Conservation (phyloP, 179 eudicot species). For the Silene coronaria region DNA sequence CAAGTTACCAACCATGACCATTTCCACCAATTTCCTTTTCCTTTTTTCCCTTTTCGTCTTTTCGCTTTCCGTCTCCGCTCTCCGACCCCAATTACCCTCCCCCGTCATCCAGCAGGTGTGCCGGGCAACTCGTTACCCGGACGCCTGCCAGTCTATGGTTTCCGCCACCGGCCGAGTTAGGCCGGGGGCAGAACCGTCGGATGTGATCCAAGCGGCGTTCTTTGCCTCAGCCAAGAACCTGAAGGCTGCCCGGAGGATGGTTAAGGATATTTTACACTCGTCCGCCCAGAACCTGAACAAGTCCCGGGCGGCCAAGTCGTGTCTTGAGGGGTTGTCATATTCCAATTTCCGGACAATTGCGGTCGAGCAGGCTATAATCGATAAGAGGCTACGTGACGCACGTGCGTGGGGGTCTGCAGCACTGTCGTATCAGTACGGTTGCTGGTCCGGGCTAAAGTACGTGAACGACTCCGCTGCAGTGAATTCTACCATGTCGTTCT, state of each 20-base stretch:
- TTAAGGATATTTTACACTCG: constrained; percentile 34
- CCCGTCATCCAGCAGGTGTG: constrained; percentile 45
- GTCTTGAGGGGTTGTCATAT: constrained; percentile 44
- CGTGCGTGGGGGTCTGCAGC: constrained; percentile 77
- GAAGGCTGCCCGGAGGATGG: constrained; percentile 39
- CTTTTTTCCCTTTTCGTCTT: not conserved
- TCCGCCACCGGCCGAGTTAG: not conserved
- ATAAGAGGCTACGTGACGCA: constrained; percentile 37
- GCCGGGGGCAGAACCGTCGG: constrained; percentile 23
- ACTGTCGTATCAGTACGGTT: constrained; percentile 58
- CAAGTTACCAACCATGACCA: not conserved
- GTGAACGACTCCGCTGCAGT: constrained; percentile 44
- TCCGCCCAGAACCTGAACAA: constrained; percentile 45
- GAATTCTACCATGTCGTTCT: constrained; percentile 52
- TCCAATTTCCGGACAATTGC: constrained; percentile 33
- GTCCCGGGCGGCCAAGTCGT: constrained; percentile 45
- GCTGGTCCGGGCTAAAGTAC: constrained; percentile 63
- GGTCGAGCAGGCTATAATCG: constrained; percentile 33
- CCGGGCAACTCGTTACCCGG: constrained; percentile 45
- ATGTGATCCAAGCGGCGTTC: constrained; percentile 39
- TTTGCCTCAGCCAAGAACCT: constrained; percentile 35
- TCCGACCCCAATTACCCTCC: not conserved
- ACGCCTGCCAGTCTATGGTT: constrained; percentile 39
- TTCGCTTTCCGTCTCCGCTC: not conserved
- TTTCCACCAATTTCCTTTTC: not conserved